Conservation (phyloP, 2,329 filamentous ascomycete genomes). For the Sphaerostilbella broomeana region DNA sequence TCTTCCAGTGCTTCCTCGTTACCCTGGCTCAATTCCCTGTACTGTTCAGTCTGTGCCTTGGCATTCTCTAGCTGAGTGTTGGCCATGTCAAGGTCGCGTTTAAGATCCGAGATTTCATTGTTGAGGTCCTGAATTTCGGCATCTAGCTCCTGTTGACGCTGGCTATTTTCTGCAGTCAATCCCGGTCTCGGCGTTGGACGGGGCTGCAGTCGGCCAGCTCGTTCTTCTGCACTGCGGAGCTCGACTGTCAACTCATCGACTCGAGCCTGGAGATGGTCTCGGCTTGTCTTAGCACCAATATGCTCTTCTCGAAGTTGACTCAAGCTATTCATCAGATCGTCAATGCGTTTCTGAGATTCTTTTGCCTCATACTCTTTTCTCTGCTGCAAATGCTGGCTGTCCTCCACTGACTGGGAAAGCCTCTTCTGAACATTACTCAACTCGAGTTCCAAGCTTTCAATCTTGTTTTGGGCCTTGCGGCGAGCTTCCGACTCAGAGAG, state of each 20-base stretch:
- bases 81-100: conserved; percentile 76
- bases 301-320: conserved; percentile 80
- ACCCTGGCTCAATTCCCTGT: conserved; percentile 78
- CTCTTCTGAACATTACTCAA: conserved; percentile 73
- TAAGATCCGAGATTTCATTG: conserved; percentile 77
- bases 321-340: conserved; percentile 78
- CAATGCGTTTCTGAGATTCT: conserved; percentile 83
- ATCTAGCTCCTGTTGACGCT: conserved; percentile 45
- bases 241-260: conserved; percentile 87
- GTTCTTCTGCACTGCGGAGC: conserved; percentile 82
- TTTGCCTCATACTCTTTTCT: conserved; percentile 87
- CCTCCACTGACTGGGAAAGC: conserved; percentile 74
- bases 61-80: conserved; percentile 75
- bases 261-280: conserved; percentile 81
- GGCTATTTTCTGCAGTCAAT: conserved; percentile 33
- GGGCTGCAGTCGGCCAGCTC: conserved; percentile 74
- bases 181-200: conserved; percentile 59
- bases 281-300: conserved; percentile 75
- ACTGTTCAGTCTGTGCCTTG: conserved; percentile 76
- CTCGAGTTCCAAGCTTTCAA: conserved; percentile 75
- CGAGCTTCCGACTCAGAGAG: conserved; percentile 74
- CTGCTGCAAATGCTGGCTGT: conserved; percentile 72
- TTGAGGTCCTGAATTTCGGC: conserved; percentile 72
- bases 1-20: conserved; percentile 83
- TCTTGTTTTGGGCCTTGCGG: conserved; percentile 69